These are phyloP conservation scores for Aplosporella prunicola DNA, from an alignment of 2,329 filamentous ascomycete species.

Conservation along the genomic window DNA sequence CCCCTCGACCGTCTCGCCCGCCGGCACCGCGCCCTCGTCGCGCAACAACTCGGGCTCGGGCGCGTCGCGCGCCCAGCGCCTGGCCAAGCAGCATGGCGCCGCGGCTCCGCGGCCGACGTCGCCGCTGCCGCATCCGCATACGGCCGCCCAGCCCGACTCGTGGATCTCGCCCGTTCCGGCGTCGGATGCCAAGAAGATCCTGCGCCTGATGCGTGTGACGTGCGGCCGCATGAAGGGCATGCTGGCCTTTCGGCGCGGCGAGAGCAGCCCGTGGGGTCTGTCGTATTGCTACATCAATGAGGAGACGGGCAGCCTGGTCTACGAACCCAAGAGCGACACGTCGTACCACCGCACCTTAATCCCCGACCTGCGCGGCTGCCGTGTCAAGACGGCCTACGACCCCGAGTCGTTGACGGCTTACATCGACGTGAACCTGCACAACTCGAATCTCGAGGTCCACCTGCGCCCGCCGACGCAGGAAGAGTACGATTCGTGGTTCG, in stretches of 20 bases:
- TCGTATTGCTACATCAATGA: conserved; percentile 74
- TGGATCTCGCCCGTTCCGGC: conserved; percentile 40
- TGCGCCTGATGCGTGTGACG: conserved; percentile 66
- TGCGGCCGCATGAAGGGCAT: conserved; percentile 73
- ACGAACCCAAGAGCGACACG: conserved; percentile 58
- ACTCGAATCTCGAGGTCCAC: conserved; percentile 51
- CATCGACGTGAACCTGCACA: conserved; percentile 43
- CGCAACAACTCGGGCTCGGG: conserved; percentile 19
- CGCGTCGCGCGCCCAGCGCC: conserved; percentile 17
- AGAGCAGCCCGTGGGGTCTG: conserved; percentile 53
- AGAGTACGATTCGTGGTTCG: conserved; percentile 71
- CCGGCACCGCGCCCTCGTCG: conserved; percentile 19
- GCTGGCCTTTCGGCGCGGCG: conserved; percentile 59
- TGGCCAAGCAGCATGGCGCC: conserved; percentile 25
- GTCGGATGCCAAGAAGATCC: conserved; percentile 60
- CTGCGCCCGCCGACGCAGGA: conserved; percentile 54
- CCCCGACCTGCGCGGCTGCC: conserved; percentile 65
- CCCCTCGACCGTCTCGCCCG: conserved; percentile 28
- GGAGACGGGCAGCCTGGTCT: conserved; percentile 63
- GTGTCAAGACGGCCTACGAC: conserved; percentile 46
- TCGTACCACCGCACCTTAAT: conserved; percentile 58
- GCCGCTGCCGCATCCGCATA: conserved; percentile 21
- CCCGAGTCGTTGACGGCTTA: conserved; percentile 40
- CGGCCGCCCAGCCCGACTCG: conserved; percentile 22
- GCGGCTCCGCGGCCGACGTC: conserved; percentile 16